Evolutionary conservation across 352 stramenopile species (phyloP), one percentile per base, ranked within the genome.

Genomic region (Pythium rishiriense): DNA sequence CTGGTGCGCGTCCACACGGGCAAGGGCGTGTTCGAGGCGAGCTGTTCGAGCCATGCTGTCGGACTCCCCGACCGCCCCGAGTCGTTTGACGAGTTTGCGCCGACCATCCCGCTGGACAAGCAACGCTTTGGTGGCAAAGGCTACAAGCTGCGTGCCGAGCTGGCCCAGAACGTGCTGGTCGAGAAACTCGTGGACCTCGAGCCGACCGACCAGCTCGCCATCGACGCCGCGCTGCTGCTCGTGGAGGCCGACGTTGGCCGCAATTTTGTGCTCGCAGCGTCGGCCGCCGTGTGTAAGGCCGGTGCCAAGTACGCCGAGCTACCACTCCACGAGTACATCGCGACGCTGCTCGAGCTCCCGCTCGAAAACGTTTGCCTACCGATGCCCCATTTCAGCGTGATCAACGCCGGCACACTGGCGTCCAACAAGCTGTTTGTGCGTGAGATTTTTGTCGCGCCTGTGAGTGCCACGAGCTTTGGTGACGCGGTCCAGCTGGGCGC

Each of bases 371-470:
- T 74, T 14, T 87, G 80, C 29, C 31, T 90, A 0, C 83, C 85
- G 4, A 89, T 94, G 79, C 85, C 85, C 25, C 69, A 88, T 4
- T 88, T 94, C 19, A 91, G 81, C 39, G 53, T 94, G 22, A 57
- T 90, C 35, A 91, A 94, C 46, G 81, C 70, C n/a, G 82, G 78
- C 24, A 72, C 61, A 25, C 77, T 81, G 56, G 80, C 73, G 42
- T 87, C 83, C 28, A 91, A 81, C 69, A 87, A 90, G 50, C 74
- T 93, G 4, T 87, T 79, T 49, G 69, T 75, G 3, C 79, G 89
- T 39, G 85, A 94, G 33, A 74, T 94, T 12, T 63, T 90, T 17
- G 54, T 91, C 37, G 61, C 59, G 0, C 85, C 85, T 0, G 73
- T 74, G 7, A 88, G 79, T 39, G 81, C 80, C 2, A 66, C 49